Evolutionary conservation across 768 basidiomycete genomes (phyloP).

Genomic region (Boletus rex-veris): DNA sequence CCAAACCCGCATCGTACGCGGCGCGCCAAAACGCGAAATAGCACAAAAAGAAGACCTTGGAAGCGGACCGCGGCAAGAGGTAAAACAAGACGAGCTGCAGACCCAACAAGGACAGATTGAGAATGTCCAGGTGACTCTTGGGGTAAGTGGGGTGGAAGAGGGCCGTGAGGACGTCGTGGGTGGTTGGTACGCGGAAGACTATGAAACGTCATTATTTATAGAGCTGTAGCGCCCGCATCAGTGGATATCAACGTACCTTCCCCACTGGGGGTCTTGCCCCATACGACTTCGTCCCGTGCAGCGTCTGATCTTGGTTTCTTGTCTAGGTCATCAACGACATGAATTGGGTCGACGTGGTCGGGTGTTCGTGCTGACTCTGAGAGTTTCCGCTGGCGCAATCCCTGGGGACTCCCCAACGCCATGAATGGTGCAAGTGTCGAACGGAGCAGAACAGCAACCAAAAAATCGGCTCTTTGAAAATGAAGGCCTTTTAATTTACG

Average conservation of each 20-base stretch:
- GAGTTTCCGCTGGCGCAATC: slow-evolving; percentile 24
- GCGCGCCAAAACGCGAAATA: slow-evolving; percentile 94
- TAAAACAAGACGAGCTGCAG: slow-evolving; percentile 75
- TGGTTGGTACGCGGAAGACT: slow-evolving; percentile 94
- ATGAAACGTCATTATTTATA: background rate
- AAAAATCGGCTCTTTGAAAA: background rate
- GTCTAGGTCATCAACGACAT: slow-evolving; percentile 10
- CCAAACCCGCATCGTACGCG: slow-evolving; percentile 90
- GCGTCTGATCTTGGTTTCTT: slow-evolving; percentile 7
- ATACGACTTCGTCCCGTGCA: slow-evolving; percentile 59
- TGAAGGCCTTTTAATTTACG: slow-evolving; percentile 4
- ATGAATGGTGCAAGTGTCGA: slow-evolving; percentile 9
- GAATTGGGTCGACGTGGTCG: background rate
- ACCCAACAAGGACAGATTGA: slow-evolving; percentile 78
- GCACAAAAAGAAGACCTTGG: slow-evolving; percentile 71
- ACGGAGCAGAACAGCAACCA: background rate
- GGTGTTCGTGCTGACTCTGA: background rate
- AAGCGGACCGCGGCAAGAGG: slow-evolving; percentile 50
- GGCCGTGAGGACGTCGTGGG: slow-evolving; percentile 83
- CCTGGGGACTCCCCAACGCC: slow-evolving; percentile 16
- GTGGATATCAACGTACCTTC: slow-evolving; percentile 49
- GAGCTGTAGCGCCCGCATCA: background rate
- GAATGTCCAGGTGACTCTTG: slow-evolving; percentile 84
- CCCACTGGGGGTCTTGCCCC: slow-evolving; percentile 83
- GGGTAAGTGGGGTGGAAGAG: slow-evolving; percentile 79